Conservation (phyloP, 257 asterid genomes). For the Paulownia fortunei region DNA sequence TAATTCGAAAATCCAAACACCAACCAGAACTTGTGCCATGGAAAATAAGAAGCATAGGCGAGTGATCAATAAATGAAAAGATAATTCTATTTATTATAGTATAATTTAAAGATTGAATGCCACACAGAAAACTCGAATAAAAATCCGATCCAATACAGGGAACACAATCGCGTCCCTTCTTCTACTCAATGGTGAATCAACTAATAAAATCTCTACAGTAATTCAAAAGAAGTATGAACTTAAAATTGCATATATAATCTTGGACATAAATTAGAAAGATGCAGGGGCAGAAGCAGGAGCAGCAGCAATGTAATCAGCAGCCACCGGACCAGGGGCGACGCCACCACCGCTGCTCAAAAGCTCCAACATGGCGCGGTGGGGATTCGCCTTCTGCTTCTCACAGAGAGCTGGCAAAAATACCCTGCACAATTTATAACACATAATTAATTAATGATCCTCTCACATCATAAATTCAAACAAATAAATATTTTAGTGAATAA, state of each 20-base stretch:
- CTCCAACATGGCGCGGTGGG: conserved; percentile 70
- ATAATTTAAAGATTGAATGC: neutral
- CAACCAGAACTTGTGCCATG: no score
- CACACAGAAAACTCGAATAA: conserved; percentile 12
- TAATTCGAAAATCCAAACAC: no score
- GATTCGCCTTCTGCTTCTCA: conserved; percentile 53
- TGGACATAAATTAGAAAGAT: conserved; percentile 22
- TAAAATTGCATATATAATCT: neutral
- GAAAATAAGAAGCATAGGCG: neutral
- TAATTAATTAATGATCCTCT: neutral
- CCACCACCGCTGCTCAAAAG: conserved; percentile 63
- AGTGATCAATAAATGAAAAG: neutral
- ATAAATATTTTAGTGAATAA: no score
- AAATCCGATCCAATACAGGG: conserved; percentile 24
- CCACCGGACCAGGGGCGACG: conserved; percentile 43
- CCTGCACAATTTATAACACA: conserved; percentile 37
- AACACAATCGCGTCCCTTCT: conserved; percentile 18
- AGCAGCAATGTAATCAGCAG: conserved; percentile 15
- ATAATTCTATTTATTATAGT: neutral
- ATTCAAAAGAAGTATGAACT: conserved; percentile 22
- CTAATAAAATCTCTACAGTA: neutral
- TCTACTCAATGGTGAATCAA: neutral
- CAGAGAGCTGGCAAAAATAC: conserved; percentile 72
- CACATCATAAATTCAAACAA: neutral
- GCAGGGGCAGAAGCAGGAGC: conserved; percentile 51